Evolutionary conservation across 2,329 filamentous ascomycete genomes (phyloP).

Genomic region (Chalaropsis ovoidea): DNA sequence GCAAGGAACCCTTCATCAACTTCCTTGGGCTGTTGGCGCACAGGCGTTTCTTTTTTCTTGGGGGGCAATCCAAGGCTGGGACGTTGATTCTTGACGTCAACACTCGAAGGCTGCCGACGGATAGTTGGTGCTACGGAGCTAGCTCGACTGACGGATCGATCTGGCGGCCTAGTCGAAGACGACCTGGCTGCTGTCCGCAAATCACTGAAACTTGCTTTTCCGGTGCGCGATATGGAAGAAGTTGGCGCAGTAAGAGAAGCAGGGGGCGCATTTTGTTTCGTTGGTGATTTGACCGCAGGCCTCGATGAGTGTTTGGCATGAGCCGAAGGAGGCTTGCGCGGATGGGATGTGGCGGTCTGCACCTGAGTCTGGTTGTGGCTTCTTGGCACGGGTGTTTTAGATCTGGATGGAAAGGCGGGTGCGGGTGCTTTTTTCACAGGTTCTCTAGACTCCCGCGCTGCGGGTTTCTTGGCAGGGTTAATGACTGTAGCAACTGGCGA

Average conservation of each 20-base stretch:
- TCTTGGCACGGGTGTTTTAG: slow-evolving; percentile 29
- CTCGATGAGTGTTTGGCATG: slow-evolving; percentile 34
- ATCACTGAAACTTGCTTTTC: slow-evolving; percentile 29
- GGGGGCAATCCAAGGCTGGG: slow-evolving; percentile 50
- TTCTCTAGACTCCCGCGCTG: not conserved
- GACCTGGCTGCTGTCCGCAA: slow-evolving; percentile 31
- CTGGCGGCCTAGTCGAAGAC: slow-evolving; percentile 31
- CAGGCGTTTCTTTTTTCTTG: slow-evolving; percentile 42
- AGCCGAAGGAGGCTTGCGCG: slow-evolving; percentile 38
- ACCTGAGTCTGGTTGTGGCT: slow-evolving; percentile 28
- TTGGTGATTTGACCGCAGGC: slow-evolving; percentile 50
- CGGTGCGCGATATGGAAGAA: slow-evolving; percentile 14
- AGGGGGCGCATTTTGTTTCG: slow-evolving; percentile 56
- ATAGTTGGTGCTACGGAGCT: slow-evolving; percentile 33
- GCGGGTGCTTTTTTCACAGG: not conserved
- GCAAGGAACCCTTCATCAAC: slow-evolving; percentile 63
- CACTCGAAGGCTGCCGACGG: slow-evolving; percentile 40
- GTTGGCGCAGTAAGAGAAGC: slow-evolving; percentile 60
- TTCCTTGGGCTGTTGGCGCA: slow-evolving; percentile 43
- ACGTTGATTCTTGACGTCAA: slow-evolving; percentile 34
- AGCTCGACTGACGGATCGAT: slow-evolving; percentile 40
- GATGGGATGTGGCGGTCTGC: slow-evolving; percentile 31
- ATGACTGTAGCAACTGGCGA: not conserved
- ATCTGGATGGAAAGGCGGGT: not conserved
- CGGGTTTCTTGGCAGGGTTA: not conserved